Evolutionary conservation across 331 rosid species (phyloP).

Genomic region (Malus hybrid): DNA sequence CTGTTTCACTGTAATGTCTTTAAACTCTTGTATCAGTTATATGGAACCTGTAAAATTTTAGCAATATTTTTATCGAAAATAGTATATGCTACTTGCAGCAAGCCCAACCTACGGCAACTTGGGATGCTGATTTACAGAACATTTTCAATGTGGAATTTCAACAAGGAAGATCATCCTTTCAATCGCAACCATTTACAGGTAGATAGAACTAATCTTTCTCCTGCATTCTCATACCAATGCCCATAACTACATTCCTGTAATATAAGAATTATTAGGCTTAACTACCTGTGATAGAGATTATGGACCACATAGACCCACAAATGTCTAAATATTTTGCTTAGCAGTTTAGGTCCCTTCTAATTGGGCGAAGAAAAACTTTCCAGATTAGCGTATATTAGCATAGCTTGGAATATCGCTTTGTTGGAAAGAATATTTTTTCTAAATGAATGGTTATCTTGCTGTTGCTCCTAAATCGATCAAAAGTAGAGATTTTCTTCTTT

Average conservation of each 20-base stretch:
- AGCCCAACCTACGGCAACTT: conserved; percentile 39
- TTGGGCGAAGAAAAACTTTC: neutral
- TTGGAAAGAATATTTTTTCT: neutral
- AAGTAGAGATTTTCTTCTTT: conserved; percentile 5
- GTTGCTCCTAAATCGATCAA: conserved; percentile 11
- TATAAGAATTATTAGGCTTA: neutral
- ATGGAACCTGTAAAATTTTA: neutral
- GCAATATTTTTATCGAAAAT: conserved; percentile 14
- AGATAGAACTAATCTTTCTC: conserved; percentile 19
- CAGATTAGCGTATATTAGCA: no score
- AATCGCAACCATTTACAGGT: conserved; percentile 71
- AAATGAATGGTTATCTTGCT: conserved; percentile 10
- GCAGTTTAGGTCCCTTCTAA: conserved; percentile 13
- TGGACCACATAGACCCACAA: conserved; percentile 9
- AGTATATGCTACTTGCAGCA: conserved; percentile 36
- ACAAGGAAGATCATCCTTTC: conserved; percentile 44
- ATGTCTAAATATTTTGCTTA: conserved; percentile 17
- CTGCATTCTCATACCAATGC: neutral
- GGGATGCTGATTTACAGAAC: conserved; percentile 65
- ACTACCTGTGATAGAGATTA: neutral
- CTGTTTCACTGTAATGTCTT: conserved; percentile 49
- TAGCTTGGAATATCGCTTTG: no score
- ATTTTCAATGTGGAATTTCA: conserved; percentile 39
- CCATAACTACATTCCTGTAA: neutral
- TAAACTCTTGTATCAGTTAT: neutral